These are phyloP conservation scores for Ascochyta koolunga DNA, from an alignment of 2,329 filamentous ascomycete genomes.

Conservation along the genomic window DNA sequence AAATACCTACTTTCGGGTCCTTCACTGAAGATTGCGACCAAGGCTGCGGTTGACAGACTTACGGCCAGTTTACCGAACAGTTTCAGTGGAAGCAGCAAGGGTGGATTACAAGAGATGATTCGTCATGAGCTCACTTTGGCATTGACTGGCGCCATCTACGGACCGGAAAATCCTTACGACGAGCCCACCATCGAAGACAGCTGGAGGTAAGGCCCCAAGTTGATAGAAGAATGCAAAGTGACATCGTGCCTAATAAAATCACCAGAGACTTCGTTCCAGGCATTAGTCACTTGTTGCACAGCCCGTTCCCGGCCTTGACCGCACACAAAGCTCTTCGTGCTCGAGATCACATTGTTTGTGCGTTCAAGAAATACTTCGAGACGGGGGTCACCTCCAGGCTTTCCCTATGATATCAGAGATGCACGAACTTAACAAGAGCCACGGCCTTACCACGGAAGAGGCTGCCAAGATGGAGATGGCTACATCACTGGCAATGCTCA, in stretches of 20 bases:
- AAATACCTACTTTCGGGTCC: constrained; percentile 43
- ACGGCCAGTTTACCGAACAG: constrained; percentile 26
- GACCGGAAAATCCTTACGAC: constrained; percentile 50
- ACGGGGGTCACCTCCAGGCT: constrained; percentile 47
- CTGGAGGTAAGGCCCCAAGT: constrained; percentile 43
- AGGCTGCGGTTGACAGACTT: constrained; percentile 42
- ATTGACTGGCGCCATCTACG: constrained; percentile 51
- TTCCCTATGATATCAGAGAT: constrained; percentile 49
- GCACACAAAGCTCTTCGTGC: constrained; percentile 43
- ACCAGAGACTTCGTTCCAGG: constrained; percentile 31
- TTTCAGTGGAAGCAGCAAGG: constrained; percentile 3
- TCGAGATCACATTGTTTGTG: constrained; percentile 42
- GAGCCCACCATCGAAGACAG: constrained; percentile 43
- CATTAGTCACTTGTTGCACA: constrained; percentile 32
- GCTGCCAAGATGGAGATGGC: constrained; percentile 53
- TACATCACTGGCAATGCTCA: constrained; percentile 49
- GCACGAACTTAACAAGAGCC: constrained; percentile 38
- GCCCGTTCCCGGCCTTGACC: constrained; percentile 32
- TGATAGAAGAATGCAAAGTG: neutral
- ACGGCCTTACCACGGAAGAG: constrained; percentile 45
- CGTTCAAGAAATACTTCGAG: constrained; percentile 51
- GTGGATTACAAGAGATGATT: constrained; percentile 29
- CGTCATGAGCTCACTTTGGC: constrained; percentile 45
- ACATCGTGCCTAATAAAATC: neutral
- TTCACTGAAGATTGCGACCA: constrained; percentile 46